A percentile compares a stretch with the other conserved stretches of the same genome.
Evolutionary conservation across 345 rosid genomes (phyloP).

Genomic region (Salix caprea): DNA sequence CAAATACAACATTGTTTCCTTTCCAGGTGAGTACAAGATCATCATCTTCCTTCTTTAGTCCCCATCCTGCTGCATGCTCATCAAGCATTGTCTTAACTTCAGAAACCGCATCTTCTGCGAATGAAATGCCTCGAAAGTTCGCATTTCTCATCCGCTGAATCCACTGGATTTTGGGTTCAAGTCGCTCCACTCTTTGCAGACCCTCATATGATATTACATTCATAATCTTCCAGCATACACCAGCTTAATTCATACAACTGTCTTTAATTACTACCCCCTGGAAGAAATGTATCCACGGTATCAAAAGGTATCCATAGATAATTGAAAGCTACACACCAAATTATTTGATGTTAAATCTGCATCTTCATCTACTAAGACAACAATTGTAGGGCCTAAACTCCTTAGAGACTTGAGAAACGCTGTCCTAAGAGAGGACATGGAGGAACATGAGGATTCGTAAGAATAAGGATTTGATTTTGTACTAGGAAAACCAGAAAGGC

Average conservation of each 20-base stretch:
- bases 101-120: constrained; percentile 49
- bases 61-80: constrained; percentile 94
- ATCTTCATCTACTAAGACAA: constrained; percentile 74
- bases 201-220: constrained; percentile 82
- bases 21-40: constrained; percentile 90
- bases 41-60: constrained; percentile 74
- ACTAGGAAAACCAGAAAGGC: constrained; percentile 14
- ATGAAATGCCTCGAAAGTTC: constrained; percentile 40
- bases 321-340: constrained; percentile 44
- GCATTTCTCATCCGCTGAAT: constrained; percentile 70
- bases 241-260: constrained; percentile 68
- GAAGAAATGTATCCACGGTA: constrained; percentile 64
- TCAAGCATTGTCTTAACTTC: constrained; percentile 80
- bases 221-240: constrained; percentile 74
- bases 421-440: constrained; percentile 33
- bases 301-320: constrained; percentile 95
- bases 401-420: constrained; percentile 58
- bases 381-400: constrained; percentile 59
- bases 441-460: constrained; percentile 22
- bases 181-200: constrained; percentile 63
- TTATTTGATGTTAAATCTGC: constrained; percentile 66
- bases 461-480: constrained; percentile 16
- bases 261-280: constrained; percentile 68
- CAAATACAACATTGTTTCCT: constrained; percentile 91
- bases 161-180: constrained; percentile 44